Evolutionary conservation across 2,329 filamentous ascomycete genomes (phyloP).

Genomic region (Ascochyta viciae-villosae): DNA sequence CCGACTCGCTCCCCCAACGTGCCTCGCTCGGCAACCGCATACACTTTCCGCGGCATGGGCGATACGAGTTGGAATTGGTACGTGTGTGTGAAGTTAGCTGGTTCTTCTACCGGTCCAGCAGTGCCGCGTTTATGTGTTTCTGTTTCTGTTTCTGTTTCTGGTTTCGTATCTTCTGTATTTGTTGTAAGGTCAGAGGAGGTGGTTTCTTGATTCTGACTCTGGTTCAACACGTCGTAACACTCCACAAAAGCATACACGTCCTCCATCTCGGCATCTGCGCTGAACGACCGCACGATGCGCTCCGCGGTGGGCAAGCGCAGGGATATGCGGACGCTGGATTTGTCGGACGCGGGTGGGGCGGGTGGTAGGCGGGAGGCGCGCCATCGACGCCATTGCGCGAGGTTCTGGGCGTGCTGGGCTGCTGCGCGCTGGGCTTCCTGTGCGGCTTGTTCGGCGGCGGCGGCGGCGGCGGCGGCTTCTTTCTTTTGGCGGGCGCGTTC

Average conservation of each 20-base stretch:
- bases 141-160: background rate
- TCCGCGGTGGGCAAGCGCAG: conserved; percentile 70
- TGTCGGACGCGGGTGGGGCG: conserved; percentile 71
- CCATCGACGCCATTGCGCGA: conserved; percentile 81
- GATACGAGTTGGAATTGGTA: conserved; percentile 88
- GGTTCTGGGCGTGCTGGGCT: conserved; percentile 61
- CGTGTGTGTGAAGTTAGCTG: conserved; percentile 75
- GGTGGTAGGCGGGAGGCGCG: conserved; percentile 69
- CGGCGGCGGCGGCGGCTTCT: conserved; percentile 73
- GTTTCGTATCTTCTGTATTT: too few relatives aligned
- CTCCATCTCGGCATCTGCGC: conserved; percentile 73
- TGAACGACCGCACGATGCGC: conserved; percentile 79
- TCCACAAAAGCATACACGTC: conserved; percentile 97
- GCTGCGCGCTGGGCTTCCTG: conserved; percentile 69
- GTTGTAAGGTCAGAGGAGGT: too few relatives aligned
- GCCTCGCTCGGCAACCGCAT: conserved; percentile 70
- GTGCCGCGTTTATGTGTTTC: too few relatives aligned
- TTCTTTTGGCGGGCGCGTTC: conserved; percentile 79
- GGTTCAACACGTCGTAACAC: conserved; percentile 63
- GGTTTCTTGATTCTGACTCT: too few relatives aligned
- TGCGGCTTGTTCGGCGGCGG: conserved; percentile 70
- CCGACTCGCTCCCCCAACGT: conserved; percentile 78
- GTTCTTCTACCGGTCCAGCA: conserved; percentile 49
- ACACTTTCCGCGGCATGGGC: conserved; percentile 83
- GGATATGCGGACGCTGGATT: conserved; percentile 75